Percentiles rank a stretch among this genome's conserved stretches.
Evolutionary conservation across 73 alveolate species (phyloP).

Genomic region (Paramecium tetraurelia): DNA sequence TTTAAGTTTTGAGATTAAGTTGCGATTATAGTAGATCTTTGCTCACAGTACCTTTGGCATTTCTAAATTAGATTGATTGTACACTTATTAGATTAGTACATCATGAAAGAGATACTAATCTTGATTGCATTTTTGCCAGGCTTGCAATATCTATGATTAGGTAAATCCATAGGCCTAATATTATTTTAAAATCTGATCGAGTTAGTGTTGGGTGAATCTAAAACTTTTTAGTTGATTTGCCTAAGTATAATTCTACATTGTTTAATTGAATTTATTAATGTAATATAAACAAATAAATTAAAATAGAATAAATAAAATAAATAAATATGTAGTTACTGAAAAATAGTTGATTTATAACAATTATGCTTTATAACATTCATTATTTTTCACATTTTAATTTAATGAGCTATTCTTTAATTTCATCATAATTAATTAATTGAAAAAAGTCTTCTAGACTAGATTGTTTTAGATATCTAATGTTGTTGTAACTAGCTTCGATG

Average conservation of each 20-base stretch:
- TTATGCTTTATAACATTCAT: neutral
- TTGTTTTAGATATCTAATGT: neutral
- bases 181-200: neutral
- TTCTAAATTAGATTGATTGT: neutral
- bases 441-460: neutral
- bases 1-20: neutral
- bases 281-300: neutral
- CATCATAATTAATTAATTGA: neutral
- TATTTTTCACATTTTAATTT: neutral
- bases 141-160: neutral
- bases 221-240: neutral
- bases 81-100: neutral
- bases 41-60: neutral
- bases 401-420: neutral
- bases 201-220: neutral
- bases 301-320: neutral
- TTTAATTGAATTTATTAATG: neutral
- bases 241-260: neutral
- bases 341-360: neutral
- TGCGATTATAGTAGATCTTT: neutral
- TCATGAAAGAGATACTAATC: neutral
- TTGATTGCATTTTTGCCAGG: neutral
- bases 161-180: constrained; percentile 1
- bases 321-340: neutral
- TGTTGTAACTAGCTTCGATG: neutral